Evolutionary conservation across 352 stramenopile species (phyloP).

Genomic region (Phytophthora podocarpi): DNA sequence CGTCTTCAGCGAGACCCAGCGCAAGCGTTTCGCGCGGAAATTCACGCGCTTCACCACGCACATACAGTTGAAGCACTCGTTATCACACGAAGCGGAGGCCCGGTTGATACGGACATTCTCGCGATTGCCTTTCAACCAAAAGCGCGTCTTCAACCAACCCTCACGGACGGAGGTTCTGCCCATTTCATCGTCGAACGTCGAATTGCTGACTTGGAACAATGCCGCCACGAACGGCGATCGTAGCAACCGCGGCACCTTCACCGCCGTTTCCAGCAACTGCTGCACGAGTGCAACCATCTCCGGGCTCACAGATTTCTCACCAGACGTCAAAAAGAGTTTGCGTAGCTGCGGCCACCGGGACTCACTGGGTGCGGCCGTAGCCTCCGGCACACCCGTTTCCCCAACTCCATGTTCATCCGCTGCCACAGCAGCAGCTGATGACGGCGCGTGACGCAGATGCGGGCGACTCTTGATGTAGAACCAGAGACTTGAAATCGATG

Average conservation of each 20-base stretch:
- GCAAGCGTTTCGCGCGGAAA: slow-evolving; percentile 81
- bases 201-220: slow-evolving; percentile 85
- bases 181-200: slow-evolving; percentile 87
- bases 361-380: slow-evolving; percentile 9
- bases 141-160: slow-evolving; percentile 83
- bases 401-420: slow-evolving; percentile 32
- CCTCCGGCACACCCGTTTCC: slow-evolving; percentile 24
- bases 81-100: slow-evolving; percentile 77
- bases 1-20: slow-evolving; percentile 85
- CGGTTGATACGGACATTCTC: slow-evolving; percentile 88
- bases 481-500: slow-evolving; percentile 80
- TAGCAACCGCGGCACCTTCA: slow-evolving; percentile 66
- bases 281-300: slow-evolving; percentile 86
- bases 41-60: slow-evolving; percentile 87
- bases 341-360: slow-evolving; percentile 71
- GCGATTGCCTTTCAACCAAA: slow-evolving; percentile 86
- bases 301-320: slow-evolving; percentile 68
- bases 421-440: slow-evolving; percentile 13
- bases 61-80: slow-evolving; percentile 91
- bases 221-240: slow-evolving; percentile 74
- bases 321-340: slow-evolving; percentile 80
- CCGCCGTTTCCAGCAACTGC: slow-evolving; percentile 69
- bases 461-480: slow-evolving; percentile 88
- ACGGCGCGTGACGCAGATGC: slow-evolving; percentile 53
- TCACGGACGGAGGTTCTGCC: slow-evolving; percentile 78